These are phyloP conservation scores for Phytopythium montanum DNA, from an alignment of 352 stramenopile genomes.

Conservation along the genomic window DNA sequence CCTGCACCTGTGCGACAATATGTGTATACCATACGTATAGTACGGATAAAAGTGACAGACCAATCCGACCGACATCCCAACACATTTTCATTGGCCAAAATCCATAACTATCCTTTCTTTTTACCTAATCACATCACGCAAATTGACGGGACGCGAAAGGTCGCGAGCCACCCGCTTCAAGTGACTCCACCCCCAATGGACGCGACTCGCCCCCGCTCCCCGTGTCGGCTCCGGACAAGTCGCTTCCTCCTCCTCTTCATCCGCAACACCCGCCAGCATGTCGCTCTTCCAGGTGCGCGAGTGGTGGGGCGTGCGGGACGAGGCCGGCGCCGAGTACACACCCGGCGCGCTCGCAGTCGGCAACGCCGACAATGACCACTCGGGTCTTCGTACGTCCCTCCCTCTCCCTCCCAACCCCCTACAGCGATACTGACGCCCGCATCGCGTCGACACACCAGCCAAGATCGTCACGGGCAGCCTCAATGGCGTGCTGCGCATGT, in stretches of 20 bases:
- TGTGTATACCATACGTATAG: no score
- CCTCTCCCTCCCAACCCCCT: neutral
- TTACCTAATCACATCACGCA: no score
- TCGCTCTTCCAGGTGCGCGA: conserved; percentile 90
- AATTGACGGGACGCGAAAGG: no score
- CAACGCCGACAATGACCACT: conserved; percentile 86
- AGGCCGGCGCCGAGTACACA: conserved; percentile 79
- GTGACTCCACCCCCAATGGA: no score
- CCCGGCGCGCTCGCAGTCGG: conserved; percentile 67
- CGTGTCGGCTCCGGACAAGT: neutral
- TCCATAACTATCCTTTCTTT: no score
- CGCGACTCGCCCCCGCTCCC: no score
- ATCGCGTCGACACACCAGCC: conserved; percentile 15
- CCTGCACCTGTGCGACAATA: no score
- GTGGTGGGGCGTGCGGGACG: conserved; percentile 81
- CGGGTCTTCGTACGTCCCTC: conserved; percentile 31
- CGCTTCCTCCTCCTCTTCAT: neutral
- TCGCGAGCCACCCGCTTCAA: no score
- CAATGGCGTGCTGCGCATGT: conserved; percentile 83
- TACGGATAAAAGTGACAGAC: no score
- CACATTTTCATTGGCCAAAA: no score
- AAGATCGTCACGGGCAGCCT: conserved; percentile 91
- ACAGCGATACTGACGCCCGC: neutral
- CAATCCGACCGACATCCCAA: no score
- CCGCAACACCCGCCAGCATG: conserved; percentile 25